phyloP scores from a whole-genome alignment of 1,284 basidiomycete species.

The Rhodotorula sp. region DNA sequence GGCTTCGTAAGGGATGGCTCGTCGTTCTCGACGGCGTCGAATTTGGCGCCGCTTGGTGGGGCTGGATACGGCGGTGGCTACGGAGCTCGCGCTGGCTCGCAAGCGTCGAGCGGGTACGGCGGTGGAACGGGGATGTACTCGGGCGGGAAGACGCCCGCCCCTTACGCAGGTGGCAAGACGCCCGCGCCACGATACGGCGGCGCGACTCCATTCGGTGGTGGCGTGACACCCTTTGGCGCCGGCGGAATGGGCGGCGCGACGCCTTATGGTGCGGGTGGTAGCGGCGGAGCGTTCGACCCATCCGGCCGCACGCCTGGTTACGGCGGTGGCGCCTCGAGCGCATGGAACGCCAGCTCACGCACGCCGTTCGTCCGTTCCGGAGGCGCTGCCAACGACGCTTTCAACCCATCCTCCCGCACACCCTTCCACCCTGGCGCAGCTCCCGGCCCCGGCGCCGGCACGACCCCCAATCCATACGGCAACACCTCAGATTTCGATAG shows the following conservation, averaged over 20 bases:
- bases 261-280: background rate
- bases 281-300: constrained; percentile 1
- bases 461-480: constrained; percentile 25
- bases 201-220: constrained; percentile 24
- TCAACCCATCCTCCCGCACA: constrained; percentile 32
- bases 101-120: background rate
- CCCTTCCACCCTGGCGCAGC: constrained; percentile 18
- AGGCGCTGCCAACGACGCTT: constrained; percentile 19
- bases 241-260: constrained; percentile 49
- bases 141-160: constrained; percentile 21
- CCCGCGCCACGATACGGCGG: constrained; percentile 34
- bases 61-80: constrained; percentile 12
- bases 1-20: constrained; percentile 17
- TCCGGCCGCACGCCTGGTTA: constrained; percentile 22
- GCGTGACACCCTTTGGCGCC: constrained; percentile 54
- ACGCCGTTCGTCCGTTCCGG: constrained; percentile 27
- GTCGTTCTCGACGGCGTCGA: constrained; percentile 22
- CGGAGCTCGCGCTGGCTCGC: background rate
- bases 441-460: constrained; percentile 8
- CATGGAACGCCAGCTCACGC: constrained; percentile 56
- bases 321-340: constrained; percentile 2
- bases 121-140: constrained; percentile 10
- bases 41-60: constrained; percentile 29
- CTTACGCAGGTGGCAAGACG: constrained; percentile 40
- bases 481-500: constrained; percentile 29